phyloP scores from a whole-genome alignment of 805 yeast species.

The Candida fluviatilis region DNA sequence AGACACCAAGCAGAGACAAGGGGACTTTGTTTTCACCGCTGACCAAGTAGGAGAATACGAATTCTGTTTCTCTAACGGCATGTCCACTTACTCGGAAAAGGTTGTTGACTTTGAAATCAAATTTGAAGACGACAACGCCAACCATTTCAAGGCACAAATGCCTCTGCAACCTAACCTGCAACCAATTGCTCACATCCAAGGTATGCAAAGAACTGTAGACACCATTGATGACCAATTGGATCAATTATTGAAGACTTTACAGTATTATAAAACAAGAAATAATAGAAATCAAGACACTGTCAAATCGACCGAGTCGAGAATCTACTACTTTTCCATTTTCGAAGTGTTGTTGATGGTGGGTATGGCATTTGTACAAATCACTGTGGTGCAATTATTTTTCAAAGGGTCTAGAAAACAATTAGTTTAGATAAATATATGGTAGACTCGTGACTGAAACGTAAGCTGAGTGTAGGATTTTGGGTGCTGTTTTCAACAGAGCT shows the following conservation, averaged over 20 bases:
- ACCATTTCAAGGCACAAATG: conserved; percentile 53
- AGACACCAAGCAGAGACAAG: conserved; percentile 67
- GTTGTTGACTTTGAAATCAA: conserved; percentile 79
- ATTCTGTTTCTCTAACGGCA: conserved; percentile 79
- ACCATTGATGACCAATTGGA: conserved; percentile 58
- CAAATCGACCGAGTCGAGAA: conserved; percentile 69
- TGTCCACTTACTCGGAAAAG: conserved; percentile 79
- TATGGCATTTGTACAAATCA: conserved; percentile 67
- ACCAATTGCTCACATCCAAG: conserved; percentile 49
- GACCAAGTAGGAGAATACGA: conserved; percentile 73
- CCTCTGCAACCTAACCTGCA: conserved; percentile 49
- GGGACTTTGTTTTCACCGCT: conserved; percentile 72
- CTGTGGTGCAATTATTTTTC: conserved; percentile 67
- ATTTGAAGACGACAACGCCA: conserved; percentile 33
- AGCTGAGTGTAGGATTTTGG: too few species aligned
- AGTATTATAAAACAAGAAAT: conserved; percentile 86
- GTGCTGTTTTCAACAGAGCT: too few species aligned
- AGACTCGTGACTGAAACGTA: too few species aligned
- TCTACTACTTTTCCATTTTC: conserved; percentile 69
- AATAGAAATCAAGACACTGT: conserved; percentile 89
- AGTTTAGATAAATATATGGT: conserved; percentile 34
- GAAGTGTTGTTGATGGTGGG: conserved; percentile 72
- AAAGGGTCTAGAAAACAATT: conserved; percentile 66
- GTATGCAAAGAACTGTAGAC: conserved; percentile 51
- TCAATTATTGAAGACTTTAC: conserved; percentile 54